phyloP scores from a whole-genome alignment of 202 grass and related monocot genomes.

The Brachypodium distachyon region DNA sequence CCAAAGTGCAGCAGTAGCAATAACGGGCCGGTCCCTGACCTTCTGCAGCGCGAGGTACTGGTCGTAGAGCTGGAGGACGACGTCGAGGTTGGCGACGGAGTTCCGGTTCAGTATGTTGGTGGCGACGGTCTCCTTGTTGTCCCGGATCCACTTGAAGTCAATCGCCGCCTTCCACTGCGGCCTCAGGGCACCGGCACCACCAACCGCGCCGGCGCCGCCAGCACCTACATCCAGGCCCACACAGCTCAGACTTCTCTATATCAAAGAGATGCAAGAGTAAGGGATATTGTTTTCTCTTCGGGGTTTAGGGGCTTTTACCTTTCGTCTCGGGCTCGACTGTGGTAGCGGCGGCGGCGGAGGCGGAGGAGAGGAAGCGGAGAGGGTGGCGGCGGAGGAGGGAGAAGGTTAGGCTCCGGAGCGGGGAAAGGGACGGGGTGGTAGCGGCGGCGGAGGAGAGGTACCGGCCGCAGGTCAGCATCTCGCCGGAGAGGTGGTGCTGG shows the following conservation, averaged over 20 bases:
- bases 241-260: not conserved
- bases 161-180: conserved; percentile 86
- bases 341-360: not conserved
- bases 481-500: conserved; percentile 14
- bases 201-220: not conserved
- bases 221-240: not conserved
- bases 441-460: conserved; percentile 27
- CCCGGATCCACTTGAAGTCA: conserved; percentile 98
- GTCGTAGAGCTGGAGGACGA: conserved; percentile 82
- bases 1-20: not conserved
- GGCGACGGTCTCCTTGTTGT: conserved; percentile 61
- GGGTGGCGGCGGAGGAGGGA: conserved; percentile 26
- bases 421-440: conserved; percentile 3
- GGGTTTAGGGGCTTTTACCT: not conserved
- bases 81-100: conserved; percentile 62
- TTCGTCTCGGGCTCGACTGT: conserved; percentile 25
- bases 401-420: conserved; percentile 23
- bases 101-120: conserved; percentile 64
- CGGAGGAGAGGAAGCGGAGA: conserved; percentile 20
- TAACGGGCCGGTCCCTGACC: conserved; percentile 28
- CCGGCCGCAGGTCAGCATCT: conserved; percentile 45
- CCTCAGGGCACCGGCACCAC: conserved; percentile 13
- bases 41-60: conserved; percentile 72
- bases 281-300: conserved; percentile 4
- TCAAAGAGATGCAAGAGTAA: not conserved